phyloP scores from a whole-genome alignment of 2,329 filamentous ascomycete genomes.

The Fusarium miscanthi region DNA sequence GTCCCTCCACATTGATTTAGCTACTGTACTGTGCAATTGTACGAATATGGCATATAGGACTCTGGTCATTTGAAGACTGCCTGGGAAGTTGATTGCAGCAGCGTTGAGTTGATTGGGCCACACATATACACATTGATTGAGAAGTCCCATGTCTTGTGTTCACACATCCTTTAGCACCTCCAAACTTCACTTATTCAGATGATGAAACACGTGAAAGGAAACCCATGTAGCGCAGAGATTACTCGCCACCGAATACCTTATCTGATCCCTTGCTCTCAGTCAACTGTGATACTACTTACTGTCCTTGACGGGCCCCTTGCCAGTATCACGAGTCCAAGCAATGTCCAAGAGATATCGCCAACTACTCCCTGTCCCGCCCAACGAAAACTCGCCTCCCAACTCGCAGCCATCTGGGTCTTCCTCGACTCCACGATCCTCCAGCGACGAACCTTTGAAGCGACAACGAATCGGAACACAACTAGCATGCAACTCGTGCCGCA shows the following conservation, averaged over 20 bases:
- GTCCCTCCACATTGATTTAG: not conserved
- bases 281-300: not conserved
- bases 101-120: not conserved
- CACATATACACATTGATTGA: not conserved
- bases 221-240: not conserved
- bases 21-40: not conserved
- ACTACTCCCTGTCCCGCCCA: slow-evolving; percentile 8
- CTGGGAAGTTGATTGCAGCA: not conserved
- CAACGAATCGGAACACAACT: slow-evolving; percentile 19
- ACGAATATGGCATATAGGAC: not conserved
- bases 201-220: not conserved
- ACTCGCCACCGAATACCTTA: not conserved
- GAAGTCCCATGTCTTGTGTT: not conserved
- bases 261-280: not conserved
- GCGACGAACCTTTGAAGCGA: slow-evolving; percentile 20
- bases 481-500: slow-evolving; percentile 18
- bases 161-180: not conserved
- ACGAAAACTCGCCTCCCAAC: not conserved
- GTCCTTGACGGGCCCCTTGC: not conserved
- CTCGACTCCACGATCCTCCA: slow-evolving; percentile 3
- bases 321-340: not conserved
- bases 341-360: slow-evolving; percentile 35
- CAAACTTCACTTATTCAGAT: not conserved
- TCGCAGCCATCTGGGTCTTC: slow-evolving; percentile 13
- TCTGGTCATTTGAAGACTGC: not conserved